A percentile compares a stretch with the other conserved stretches of the same genome.
Conservation (phyloP, 139 green algal species). For the Desmodesmus armatus region DNA sequence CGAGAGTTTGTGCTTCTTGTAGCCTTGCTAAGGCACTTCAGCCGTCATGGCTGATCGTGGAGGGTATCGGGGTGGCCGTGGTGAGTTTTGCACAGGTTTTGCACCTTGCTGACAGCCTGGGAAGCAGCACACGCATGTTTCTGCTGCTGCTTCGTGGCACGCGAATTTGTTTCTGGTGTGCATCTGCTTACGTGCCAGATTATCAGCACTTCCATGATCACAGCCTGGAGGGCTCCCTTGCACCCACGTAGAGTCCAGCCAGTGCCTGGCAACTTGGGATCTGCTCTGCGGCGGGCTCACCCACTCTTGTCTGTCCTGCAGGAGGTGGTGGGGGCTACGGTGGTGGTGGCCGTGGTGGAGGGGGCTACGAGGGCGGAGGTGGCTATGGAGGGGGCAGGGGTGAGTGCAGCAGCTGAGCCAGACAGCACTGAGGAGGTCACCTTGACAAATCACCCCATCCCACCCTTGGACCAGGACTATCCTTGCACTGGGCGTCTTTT, state of each 20-base stretch:
- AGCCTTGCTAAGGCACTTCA: too few relatives aligned
- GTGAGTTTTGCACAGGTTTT: not conserved
- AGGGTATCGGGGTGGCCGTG: not conserved
- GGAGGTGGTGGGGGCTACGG: not conserved
- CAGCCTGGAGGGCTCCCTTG: too few relatives aligned
- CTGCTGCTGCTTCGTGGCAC: not conserved
- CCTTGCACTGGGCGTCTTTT: too few relatives aligned
- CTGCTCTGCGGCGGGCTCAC: not conserved
- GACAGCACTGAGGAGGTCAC: too few relatives aligned
- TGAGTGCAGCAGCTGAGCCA: not conserved
- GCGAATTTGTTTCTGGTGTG: too few relatives aligned
- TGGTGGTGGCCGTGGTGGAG: not conserved
- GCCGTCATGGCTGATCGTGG: not conserved
- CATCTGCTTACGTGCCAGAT: too few relatives aligned
- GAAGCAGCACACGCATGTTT: not conserved
- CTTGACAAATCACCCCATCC: too few relatives aligned
- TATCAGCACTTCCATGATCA: too few relatives aligned
- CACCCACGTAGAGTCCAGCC: too few relatives aligned
- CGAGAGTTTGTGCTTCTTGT: too few relatives aligned
- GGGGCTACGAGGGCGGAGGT: not conserved
- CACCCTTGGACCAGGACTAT: too few relatives aligned
- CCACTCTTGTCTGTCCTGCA: not conserved
- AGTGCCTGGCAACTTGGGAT: not conserved
- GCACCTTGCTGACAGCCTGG: not conserved
- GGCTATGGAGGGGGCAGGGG: too few relatives aligned